These are phyloP conservation scores for Coemansia sp. DNA, from an alignment of 192 early-diverging fungal species.

Conservation along the genomic window DNA sequence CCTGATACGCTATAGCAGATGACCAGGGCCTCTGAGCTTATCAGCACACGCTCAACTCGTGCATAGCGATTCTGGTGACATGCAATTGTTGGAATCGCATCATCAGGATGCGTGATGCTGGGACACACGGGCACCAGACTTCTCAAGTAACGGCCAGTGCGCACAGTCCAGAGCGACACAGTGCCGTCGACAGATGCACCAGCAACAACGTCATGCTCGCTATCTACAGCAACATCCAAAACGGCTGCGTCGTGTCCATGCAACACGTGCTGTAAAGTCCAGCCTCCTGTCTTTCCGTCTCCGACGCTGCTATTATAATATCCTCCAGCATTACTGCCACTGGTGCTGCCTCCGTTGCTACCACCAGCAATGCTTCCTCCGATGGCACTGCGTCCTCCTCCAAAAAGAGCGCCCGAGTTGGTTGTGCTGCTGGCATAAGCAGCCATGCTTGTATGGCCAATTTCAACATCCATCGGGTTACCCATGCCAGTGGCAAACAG, in stretches of 20 bases:
- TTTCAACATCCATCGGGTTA: constrained; percentile 36
- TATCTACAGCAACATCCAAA: constrained; percentile 29
- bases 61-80: constrained; percentile 17
- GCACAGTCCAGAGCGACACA: constrained; percentile 29
- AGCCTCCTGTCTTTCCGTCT: constrained; percentile 7
- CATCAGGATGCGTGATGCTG: background rate
- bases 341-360: background rate
- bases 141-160: constrained; percentile 36
- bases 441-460: constrained; percentile 38
- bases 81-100: constrained; percentile 16
- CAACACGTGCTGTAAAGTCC: constrained; percentile 29
- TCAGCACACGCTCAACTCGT: constrained; percentile 36
- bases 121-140: constrained; percentile 18
- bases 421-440: constrained; percentile 8
- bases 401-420: background rate
- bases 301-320: background rate
- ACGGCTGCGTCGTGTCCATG: constrained; percentile 42
- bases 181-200: constrained; percentile 45
- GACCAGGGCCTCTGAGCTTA: constrained; percentile 33
- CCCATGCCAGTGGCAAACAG: constrained; percentile 41
- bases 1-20: constrained; percentile 46
- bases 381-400: background rate
- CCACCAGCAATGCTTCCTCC: background rate
- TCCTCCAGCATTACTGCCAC: background rate
- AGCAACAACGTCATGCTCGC: constrained; percentile 38